These are phyloP conservation scores for Tephrocybe sp. DNA, from an alignment of 768 basidiomycete genomes.

Conservation along the genomic window DNA sequence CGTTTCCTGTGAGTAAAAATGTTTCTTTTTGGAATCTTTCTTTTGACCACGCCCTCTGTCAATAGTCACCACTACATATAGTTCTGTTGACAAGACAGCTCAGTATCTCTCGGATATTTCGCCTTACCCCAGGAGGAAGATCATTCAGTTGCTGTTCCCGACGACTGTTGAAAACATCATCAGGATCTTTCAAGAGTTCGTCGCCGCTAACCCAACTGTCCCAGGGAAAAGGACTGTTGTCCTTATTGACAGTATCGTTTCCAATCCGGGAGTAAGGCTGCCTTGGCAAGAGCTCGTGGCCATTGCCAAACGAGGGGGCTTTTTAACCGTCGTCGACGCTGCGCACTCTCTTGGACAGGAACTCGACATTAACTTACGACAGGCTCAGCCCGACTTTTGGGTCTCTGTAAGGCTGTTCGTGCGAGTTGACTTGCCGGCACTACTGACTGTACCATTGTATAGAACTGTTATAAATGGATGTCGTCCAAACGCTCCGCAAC, in stretches of 20 bases:
- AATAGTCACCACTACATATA: conserved; percentile 36
- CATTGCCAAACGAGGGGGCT: conserved; percentile 60
- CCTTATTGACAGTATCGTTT: conserved; percentile 67
- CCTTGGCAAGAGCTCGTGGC: conserved; percentile 77
- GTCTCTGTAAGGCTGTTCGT: not conserved
- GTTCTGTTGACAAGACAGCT: conserved; percentile 50
- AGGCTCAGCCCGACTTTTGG: conserved; percentile 1
- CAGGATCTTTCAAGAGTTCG: conserved; percentile 32
- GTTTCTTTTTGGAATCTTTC: not conserved
- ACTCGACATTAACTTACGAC: not conserved
- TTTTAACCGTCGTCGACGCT: conserved; percentile 52
- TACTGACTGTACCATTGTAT: not conserved
- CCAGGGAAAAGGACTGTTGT: conserved; percentile 52
- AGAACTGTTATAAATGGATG: conserved; percentile 5
- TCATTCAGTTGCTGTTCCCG: conserved; percentile 52
- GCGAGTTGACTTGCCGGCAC: not conserved
- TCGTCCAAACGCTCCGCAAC: not conserved
- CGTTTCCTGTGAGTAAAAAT: conserved; percentile 40
- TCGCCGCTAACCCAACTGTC: conserved; percentile 8
- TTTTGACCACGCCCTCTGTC: not conserved
- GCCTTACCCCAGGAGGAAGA: conserved; percentile 42
- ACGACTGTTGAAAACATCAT: conserved; percentile 43
- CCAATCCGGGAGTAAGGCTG: conserved; percentile 61
- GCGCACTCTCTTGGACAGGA: conserved; percentile 4
- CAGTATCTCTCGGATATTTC: conserved; percentile 54